Percentiles rank a stretch among this genome's conserved stretches.
Evolutionary conservation across 2,329 filamentous ascomycete genomes (phyloP).

Genomic region (Aspergillus chevalieri): DNA sequence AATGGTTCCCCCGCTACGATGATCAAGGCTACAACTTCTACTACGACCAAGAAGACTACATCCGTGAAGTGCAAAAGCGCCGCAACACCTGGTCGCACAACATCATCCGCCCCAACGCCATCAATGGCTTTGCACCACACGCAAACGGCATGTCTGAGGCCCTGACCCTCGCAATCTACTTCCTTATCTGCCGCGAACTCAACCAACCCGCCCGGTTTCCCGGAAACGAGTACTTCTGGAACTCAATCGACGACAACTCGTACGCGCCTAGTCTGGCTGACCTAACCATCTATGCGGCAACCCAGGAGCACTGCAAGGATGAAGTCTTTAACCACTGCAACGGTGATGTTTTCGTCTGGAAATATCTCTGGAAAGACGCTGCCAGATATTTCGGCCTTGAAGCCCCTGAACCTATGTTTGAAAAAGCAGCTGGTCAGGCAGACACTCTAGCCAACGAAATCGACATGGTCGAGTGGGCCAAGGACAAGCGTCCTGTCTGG

Average conservation of each 20-base stretch:
- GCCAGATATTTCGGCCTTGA: constrained; percentile 18
- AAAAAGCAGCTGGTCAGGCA: constrained; percentile 10
- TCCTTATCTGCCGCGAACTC: constrained; percentile 21
- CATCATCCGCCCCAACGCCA: constrained; percentile 24
- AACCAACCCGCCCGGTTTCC: constrained; percentile 16
- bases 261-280: constrained; percentile 23
- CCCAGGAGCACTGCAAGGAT: constrained; percentile 15
- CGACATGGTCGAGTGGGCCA: constrained; percentile 18
- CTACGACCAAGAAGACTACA: constrained; percentile 18
- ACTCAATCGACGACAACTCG: constrained; percentile 22
- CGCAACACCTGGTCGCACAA: constrained; percentile 20
- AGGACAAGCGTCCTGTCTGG: constrained; percentile 17
- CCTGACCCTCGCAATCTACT: constrained; percentile 22
- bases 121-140: constrained; percentile 23
- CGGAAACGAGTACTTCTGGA: constrained; percentile 23
- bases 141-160: constrained; percentile 25
- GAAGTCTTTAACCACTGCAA: constrained; percentile 25
- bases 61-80: constrained; percentile 10
- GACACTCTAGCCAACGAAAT: constrained; percentile 11
- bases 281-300: constrained; percentile 19
- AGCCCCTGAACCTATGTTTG: constrained; percentile 12
- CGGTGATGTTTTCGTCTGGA: constrained; percentile 24
- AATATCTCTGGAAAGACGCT: constrained; percentile 17
- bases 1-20: constrained; percentile 14
- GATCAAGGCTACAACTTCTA: constrained; percentile 17